Evolutionary conservation across 225 moss, liverwort and hornwort genomes (phyloP).

Genomic region (Asterella californica): DNA sequence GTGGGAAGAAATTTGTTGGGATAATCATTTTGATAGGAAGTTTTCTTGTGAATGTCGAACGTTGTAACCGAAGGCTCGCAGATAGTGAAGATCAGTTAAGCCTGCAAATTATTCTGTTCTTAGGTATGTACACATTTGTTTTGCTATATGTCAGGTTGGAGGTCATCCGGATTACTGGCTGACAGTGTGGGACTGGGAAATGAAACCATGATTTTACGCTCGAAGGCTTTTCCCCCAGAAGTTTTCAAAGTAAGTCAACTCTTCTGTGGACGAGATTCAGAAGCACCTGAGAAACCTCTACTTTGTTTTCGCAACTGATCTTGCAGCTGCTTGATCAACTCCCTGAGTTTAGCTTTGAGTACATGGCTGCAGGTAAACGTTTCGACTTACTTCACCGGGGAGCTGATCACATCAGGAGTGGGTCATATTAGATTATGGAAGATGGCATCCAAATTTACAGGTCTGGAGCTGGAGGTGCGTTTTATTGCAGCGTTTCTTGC

Average conservation of each 20-base stretch:
- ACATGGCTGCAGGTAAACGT: slow-evolving; percentile 59
- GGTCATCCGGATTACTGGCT: slow-evolving; percentile 94
- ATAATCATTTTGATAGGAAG: neutral
- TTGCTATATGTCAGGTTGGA: slow-evolving; percentile 58
- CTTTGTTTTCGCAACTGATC: neutral
- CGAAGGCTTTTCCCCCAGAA: slow-evolving; percentile 97
- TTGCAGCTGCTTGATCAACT: neutral
- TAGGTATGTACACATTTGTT: neutral
- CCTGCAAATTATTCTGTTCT: neutral
- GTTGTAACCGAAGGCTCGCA: neutral
- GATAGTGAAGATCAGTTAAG: neutral
- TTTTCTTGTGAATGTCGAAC: neutral
- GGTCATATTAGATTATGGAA: slow-evolving; percentile 98
- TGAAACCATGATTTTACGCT: slow-evolving; percentile 82
- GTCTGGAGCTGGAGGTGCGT: slow-evolving; percentile 83
- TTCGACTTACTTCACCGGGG: slow-evolving; percentile 76
- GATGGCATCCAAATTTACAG: slow-evolving; percentile 98
- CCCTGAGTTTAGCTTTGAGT: neutral
- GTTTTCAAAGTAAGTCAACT: slow-evolving; percentile 70
- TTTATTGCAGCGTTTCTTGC: neutral
- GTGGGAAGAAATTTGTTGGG: neutral
- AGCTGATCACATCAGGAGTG: slow-evolving; percentile 87
- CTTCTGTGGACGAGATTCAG: neutral
- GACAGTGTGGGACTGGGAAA: slow-evolving; percentile 97
- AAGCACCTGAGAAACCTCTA: neutral